Conservation (phyloP, 169 alveolate species). For the Neospora caninum region DNA sequence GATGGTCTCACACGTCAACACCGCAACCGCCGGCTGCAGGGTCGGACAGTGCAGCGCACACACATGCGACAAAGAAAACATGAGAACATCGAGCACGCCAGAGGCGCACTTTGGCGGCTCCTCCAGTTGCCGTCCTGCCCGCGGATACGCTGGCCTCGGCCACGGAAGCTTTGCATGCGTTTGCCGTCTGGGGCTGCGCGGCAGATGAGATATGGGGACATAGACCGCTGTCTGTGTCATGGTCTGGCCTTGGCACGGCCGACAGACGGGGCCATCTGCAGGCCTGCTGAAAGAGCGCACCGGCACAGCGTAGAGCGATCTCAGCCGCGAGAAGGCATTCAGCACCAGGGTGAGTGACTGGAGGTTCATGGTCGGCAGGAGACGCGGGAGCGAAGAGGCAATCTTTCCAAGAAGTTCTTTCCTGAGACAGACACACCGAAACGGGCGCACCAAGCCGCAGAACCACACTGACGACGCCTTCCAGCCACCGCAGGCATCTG, state of each 20-base stretch:
- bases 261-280: too few species aligned
- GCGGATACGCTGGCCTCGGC: too few species aligned
- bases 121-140: too few species aligned
- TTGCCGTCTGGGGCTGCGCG: too few species aligned
- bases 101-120: too few species aligned
- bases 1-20: neutral
- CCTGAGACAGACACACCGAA: neutral
- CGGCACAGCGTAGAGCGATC: conserved; percentile 2
- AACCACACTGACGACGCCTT: too few species aligned
- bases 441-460: neutral
- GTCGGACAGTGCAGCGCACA: neutral
- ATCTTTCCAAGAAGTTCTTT: neutral
- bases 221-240: too few species aligned
- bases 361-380: neutral
- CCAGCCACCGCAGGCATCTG: too few species aligned
- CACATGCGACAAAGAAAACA: neutral
- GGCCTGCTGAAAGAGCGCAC: neutral
- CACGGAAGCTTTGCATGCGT: too few species aligned
- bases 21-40: neutral
- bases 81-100: too few species aligned
- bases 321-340: conserved; percentile 27
- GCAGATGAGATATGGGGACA: too few species aligned
- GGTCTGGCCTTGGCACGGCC: too few species aligned
- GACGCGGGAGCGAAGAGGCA: neutral
- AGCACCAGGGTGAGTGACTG: conserved; percentile 16